phyloP scores from a whole-genome alignment of 306 rosid species.

The Dalbergia cultrata region DNA sequence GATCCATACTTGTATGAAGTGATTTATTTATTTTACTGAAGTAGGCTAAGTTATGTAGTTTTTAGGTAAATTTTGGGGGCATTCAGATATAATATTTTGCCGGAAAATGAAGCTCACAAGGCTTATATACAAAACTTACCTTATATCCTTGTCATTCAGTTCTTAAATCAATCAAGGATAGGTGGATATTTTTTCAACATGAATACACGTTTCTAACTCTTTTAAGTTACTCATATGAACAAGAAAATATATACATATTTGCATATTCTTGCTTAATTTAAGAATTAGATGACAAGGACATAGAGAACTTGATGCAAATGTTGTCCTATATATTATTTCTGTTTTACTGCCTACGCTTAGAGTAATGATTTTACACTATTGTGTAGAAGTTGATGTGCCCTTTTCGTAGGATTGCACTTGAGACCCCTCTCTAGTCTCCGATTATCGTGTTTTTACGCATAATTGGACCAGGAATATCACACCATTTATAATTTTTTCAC shows the following conservation, averaged over 20 bases:
- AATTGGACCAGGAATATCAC: no score
- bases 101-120: conserved; percentile 29
- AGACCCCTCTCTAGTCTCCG: no score
- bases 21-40: conserved; percentile 27
- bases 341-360: background rate
- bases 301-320: background rate
- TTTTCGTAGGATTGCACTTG: no score
- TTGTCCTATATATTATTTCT: background rate
- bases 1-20: conserved; percentile 31
- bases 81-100: conserved; percentile 27
- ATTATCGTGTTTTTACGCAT: no score
- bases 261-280: no score
- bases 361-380: no score
- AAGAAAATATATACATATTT: no score
- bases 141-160: no score
- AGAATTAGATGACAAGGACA: no score
- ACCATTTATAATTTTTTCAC: no score
- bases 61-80: conserved; percentile 20
- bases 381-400: no score
- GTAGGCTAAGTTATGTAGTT: conserved; percentile 1
- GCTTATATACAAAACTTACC: background rate
- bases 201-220: background rate
- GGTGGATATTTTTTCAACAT: background rate
- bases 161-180: background rate
- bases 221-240: no score